Evolutionary conservation across 176 grass and related monocot species (phyloP).

Genomic region (Guadua angustifolia): DNA sequence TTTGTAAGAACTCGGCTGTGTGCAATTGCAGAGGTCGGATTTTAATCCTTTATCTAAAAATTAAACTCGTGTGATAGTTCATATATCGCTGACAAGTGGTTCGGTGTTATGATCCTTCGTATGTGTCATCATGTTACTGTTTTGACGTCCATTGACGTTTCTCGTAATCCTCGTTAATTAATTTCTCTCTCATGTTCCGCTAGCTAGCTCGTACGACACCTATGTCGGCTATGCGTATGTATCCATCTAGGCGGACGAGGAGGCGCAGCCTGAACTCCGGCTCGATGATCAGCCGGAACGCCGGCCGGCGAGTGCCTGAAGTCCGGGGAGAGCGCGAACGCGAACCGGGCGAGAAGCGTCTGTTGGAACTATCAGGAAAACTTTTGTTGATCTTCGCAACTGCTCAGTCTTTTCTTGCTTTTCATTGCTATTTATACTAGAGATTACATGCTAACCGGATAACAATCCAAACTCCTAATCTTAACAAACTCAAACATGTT

Average conservation of each 20-base stretch:
- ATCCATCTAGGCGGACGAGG: conserved; percentile 40
- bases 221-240: background rate
- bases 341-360: conserved; percentile 44
- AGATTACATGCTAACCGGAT: no score
- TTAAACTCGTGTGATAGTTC: background rate
- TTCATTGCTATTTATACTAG: no score
- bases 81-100: background rate
- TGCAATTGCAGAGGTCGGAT: no score
- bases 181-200: conserved; percentile 12
- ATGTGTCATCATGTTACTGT: background rate
- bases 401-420: no score
- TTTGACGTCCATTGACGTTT: background rate
- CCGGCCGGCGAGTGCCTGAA: conserved; percentile 59
- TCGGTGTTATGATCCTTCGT: background rate
- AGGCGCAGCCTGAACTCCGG: conserved; percentile 63
- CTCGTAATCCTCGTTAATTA: background rate
- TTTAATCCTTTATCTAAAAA: no score
- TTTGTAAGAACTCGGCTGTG: no score
- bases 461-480: no score
- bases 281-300: conserved; percentile 63
- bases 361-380: no score
- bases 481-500: no score
- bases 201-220: background rate
- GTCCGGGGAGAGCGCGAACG: conserved; percentile 48
- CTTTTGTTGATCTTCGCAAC: no score